Evolutionary conservation across 805 yeast genomes (phyloP).

Genomic region (Sungouiozyma ichnusensis): DNA sequence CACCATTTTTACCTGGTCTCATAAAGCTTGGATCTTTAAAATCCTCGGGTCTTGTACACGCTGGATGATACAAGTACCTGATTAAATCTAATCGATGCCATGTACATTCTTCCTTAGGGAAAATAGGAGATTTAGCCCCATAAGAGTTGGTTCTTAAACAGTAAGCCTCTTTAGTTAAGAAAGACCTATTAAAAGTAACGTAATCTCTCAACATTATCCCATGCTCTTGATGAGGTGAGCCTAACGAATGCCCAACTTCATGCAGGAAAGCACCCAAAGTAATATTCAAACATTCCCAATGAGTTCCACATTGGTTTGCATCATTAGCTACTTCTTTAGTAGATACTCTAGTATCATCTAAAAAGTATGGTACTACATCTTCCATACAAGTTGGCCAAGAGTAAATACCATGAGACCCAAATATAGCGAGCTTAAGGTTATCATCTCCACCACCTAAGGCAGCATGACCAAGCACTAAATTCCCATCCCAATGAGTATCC

Average conservation of each 20-base stretch:
- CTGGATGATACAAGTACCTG: constrained; percentile 71
- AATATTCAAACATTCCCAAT: constrained; percentile 82
- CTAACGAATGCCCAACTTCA: constrained; percentile 84
- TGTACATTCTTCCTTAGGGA: constrained; percentile 58
- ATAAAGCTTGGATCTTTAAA: constrained; percentile 34
- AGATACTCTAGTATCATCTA: constrained; percentile 59
- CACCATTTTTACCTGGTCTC: constrained; percentile 28
- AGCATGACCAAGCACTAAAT: constrained; percentile 68
- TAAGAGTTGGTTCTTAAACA: constrained; percentile 42
- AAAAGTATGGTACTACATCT: constrained; percentile 53
- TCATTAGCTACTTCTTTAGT: constrained; percentile 82
- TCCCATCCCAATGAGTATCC: constrained; percentile 76
- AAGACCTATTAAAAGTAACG: constrained; percentile 68
- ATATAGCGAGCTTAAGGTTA: constrained; percentile 67
- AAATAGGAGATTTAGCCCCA: constrained; percentile 39
- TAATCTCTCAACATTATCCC: constrained; percentile 92
- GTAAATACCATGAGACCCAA: constrained; percentile 86
- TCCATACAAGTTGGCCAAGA: constrained; percentile 88
- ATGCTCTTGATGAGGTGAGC: constrained; percentile 82
- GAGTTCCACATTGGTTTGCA: constrained; percentile 67
- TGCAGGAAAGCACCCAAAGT: constrained; percentile 93
- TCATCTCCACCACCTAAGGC: constrained; percentile 86
- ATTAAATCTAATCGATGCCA: constrained; percentile 81
- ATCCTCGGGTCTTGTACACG: constrained; percentile 65
- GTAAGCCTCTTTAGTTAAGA: constrained; percentile 56